phyloP scores from a whole-genome alignment of 2,329 filamentous ascomycete species.

The Blastomyces emzantsi region DNA sequence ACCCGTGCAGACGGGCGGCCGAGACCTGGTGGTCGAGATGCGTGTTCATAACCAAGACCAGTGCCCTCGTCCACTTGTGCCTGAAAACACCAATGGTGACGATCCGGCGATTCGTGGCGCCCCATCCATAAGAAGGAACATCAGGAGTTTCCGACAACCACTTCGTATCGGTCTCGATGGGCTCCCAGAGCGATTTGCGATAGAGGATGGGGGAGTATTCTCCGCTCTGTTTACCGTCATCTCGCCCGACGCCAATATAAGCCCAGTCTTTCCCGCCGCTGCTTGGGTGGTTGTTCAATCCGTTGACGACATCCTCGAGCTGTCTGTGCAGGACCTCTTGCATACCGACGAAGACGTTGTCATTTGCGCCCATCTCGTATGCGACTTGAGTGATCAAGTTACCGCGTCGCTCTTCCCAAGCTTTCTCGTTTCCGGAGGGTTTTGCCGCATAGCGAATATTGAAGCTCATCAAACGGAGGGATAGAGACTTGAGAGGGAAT shows the following conservation, averaged over 20 bases:
- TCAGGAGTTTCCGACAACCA: conserved; percentile 71
- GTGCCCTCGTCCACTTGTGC: conserved; percentile 35
- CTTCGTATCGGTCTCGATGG: conserved; percentile 53
- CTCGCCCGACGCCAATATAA: conserved; percentile 50
- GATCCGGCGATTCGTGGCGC: conserved; percentile 48
- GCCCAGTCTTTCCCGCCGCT: conserved; percentile 35
- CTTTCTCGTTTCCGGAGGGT: conserved; percentile 43
- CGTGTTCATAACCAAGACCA: conserved; percentile 46
- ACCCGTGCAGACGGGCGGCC: conserved; percentile 41
- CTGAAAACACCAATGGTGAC: conserved; percentile 47
- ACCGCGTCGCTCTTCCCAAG: conserved; percentile 42
- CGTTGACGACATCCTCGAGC: conserved; percentile 41
- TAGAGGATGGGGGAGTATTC: conserved; percentile 83
- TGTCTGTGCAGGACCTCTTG: conserved; percentile 50
- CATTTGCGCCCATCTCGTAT: conserved; percentile 33
- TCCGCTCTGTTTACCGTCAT: conserved; percentile 54
- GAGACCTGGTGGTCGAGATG: conserved; percentile 49
- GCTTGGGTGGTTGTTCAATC: conserved; percentile 32
- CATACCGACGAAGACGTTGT: conserved; percentile 45
- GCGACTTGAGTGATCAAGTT: conserved; percentile 40
- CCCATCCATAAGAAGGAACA: conserved; percentile 64
- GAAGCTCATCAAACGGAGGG: conserved; percentile 39
- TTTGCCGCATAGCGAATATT: conserved; percentile 50
- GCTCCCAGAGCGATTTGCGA: conserved; percentile 50
- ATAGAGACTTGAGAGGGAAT: neutral